Evolutionary conservation across 768 basidiomycete species (phyloP).

Genomic region (Boletellus emodensis): DNA sequence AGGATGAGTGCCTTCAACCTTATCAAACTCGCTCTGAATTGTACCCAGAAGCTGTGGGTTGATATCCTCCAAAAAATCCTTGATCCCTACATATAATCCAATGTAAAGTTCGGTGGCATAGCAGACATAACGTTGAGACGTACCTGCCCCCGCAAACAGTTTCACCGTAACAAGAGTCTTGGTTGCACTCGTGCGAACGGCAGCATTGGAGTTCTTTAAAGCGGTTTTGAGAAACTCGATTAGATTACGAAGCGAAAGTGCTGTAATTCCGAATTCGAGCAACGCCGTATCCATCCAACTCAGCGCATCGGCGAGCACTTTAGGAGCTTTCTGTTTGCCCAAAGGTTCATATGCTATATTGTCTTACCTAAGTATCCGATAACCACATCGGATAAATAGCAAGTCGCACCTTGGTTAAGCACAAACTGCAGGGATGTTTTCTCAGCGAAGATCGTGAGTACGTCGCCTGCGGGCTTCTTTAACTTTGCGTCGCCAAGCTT

Average conservation of each 20-base stretch:
- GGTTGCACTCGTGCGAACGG: conserved; percentile 90
- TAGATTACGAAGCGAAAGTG: conserved; percentile 74
- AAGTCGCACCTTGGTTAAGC: conserved; percentile 73
- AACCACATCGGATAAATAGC: conserved; percentile 4
- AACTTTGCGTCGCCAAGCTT: conserved; percentile 96
- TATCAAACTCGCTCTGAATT: conserved; percentile 89
- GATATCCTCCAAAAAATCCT: conserved; percentile 87
- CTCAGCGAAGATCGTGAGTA: conserved; percentile 79
- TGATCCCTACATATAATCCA: conserved; percentile 61
- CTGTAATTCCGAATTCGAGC: conserved; percentile 87
- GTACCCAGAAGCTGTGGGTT: conserved; percentile 92
- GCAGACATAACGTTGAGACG: conserved; percentile 16
- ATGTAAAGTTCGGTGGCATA: background rate
- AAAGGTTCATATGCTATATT: conserved; percentile 84
- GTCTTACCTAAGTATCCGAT: conserved; percentile 15
- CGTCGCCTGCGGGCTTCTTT: conserved; percentile 93
- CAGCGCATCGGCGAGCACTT: conserved; percentile 88
- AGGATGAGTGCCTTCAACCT: conserved; percentile 70
- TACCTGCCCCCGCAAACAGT: conserved; percentile 87
- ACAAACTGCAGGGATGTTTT: conserved; percentile 94
- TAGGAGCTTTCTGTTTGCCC: conserved; percentile 94
- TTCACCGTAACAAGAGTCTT: conserved; percentile 89
- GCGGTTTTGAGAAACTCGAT: conserved; percentile 89
- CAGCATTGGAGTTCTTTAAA: conserved; percentile 90
- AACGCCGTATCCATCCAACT: conserved; percentile 85